Base-by-base conservation (phyloP, 1,139 yeast genomes). In the Geotrichum australiense region DNA sequence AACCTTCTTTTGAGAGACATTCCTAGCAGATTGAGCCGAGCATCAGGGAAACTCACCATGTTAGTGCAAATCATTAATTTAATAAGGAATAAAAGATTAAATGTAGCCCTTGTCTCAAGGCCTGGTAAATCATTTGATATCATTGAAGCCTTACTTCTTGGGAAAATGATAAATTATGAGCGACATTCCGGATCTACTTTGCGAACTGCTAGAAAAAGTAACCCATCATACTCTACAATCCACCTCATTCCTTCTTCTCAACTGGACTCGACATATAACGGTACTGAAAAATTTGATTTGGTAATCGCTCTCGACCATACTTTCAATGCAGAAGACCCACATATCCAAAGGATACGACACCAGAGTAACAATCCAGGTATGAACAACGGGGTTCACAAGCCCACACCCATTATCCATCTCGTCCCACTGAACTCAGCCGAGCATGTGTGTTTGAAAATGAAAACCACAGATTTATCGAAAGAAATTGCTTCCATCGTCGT, bases 401-500 rank as follows among this genome's bases (percentile, higher is more conserved):
- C 32, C 3, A 70, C 80, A 0, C 83, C 93, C 2, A 65, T 83
- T 3, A 61, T 91, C 19, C 66, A 91, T 28, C 64, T 89, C 21
- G 74, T 85, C 2, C 83, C 95, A 1, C 74, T 80, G 49, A 78
- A 84, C 55, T 80, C 94, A 2, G 78, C 86, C 24, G 96, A 89
- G 53, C 97, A 89, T 42, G 56, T 64, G 20, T 49, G 55, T 35
- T 48, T 53, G 32, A 46, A 42, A 28, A 37, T 49, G 27, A 37
- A 50, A 24, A 43, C 45, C 40, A 15, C 31, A 37, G 43, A 76
- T 53, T 63, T 84, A 41, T 80, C 77, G 50, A 76, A 75, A 35
- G 75, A 83, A 15, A 78, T 89, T 1, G 85, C 95, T 0, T 86
- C 94, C 1, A 73, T 83, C 12, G 96, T 87, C 3, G 86, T 89